Base-by-base conservation (phyloP, 371 early-diverging fungal species). In the Rhizomucor pusillus region DNA sequence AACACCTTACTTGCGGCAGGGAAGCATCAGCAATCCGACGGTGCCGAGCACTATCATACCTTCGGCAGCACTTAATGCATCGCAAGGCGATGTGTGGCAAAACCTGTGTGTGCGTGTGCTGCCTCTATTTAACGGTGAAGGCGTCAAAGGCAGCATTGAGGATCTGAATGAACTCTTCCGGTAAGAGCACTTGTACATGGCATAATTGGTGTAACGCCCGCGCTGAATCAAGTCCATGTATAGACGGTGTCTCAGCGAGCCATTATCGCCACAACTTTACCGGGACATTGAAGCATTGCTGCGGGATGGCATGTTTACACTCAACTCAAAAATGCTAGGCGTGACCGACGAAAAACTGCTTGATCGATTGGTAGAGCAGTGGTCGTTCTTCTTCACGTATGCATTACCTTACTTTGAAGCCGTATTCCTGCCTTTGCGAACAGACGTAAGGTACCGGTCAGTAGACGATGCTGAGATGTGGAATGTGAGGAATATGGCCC, bases 81-180 rank as follows among this genome's bases (percentile, higher is more conserved):
- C 52, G n/a, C 67, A 62, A 44, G 82, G 83, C 16, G 86, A 88
- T 54, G 82, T 79, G 3, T 94, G 92, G 94, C 87, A 85, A 45
- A 71, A 79, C 0, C 50, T 94, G 7, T 86, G 89, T 37, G 78
- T 81, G 11, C 79, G 84, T 9, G 88, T 92, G 3, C 56, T 94
- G 52, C 92, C 94, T 0, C 60, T 94, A 25, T 94, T 92, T 59
- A 92, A 91, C 48, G 94, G 94, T 9, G 90, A 92, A 67, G 88
- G 92, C 0, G 65, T 92, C 46, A 79, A 86, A 41, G 90, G 91
- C 0, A 66, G 79, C 2, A 89, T 94, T 44, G 94, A 94, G 65
- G 91, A 92, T 50, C 57, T 90, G 40, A 91, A 91, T 48, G 92
- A 91, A 20, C 63, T 88, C 24, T 81, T 92, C 33, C 72, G 85